Conservation (phyloP, 1,139 yeast species). For the Lodderomyces jiufengensis region DNA sequence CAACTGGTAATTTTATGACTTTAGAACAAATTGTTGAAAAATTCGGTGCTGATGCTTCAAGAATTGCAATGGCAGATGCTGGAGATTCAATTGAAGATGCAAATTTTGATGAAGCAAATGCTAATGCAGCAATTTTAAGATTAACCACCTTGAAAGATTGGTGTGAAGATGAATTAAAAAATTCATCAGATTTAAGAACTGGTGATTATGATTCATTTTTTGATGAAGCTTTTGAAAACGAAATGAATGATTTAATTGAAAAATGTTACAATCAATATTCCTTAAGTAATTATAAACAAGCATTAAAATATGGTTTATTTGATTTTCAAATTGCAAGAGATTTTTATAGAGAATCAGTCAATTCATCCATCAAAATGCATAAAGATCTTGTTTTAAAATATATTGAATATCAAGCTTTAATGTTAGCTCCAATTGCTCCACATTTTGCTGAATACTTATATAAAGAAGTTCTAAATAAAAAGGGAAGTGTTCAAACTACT, state of each 20-base stretch:
- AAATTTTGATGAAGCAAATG: conserved; percentile 93
- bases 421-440: conserved; percentile 91
- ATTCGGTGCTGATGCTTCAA: conserved; percentile 96
- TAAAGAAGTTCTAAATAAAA: conserved; percentile 69
- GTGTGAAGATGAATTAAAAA: conserved; percentile 72
- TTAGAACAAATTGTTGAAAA: conserved; percentile 78
- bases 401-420: conserved; percentile 78
- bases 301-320: conserved; percentile 85
- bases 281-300: conserved; percentile 78
- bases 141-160: conserved; percentile 90
- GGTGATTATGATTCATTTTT: conserved; percentile 69
- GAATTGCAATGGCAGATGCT: conserved; percentile 97
- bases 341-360: conserved; percentile 82
- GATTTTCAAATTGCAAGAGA: conserved; percentile 96
- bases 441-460: conserved; percentile 91
- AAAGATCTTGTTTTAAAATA: conserved; percentile 74
- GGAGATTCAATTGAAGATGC: conserved; percentile 99
- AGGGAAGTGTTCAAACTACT: conserved; percentile 66
- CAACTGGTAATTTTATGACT: conserved; percentile 96
- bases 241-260: conserved; percentile 79
- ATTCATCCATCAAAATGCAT: conserved; percentile 64
- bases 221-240: conserved; percentile 89
- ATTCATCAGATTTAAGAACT: conserved; percentile 56
- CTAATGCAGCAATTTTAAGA: conserved; percentile 96
- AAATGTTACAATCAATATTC: conserved; percentile 68